Evolutionary conservation across 1,284 basidiomycete genomes (phyloP), one percentile per base, ranked within the genome.

Genomic region (Cystobasidium pallidum): DNA sequence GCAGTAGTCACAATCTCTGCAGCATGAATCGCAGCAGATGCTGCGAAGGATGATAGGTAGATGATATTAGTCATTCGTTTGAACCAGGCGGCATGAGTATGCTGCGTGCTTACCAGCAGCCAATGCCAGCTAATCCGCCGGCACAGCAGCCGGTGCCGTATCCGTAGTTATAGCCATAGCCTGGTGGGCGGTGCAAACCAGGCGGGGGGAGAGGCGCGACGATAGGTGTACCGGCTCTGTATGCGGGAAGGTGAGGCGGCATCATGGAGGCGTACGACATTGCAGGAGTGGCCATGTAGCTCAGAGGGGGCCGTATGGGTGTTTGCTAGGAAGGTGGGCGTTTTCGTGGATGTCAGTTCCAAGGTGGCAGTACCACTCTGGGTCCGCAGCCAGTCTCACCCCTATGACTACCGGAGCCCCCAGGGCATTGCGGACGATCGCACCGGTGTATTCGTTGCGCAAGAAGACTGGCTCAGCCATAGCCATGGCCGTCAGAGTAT

Each of bases 11-110:
- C 66, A 67, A n/a, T 67, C 39, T 15, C 24, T 41, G n/a, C 66
- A 67, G 66, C 51, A 67, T 15, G 39, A 41, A 32, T 67, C 66
- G 36, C 66, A 67, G 34, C 36, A 57, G 17, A 67, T 24, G 21
- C 39, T 55, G 54, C 65, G 49, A 15, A 21, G 24, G 21, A 24
- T 21, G 66, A 17, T 41, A 34, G 59, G 15, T 28, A 47, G 19
- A 34, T 6, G 15, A 21, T 4, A 36, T n/a, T n/a, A n/a, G n/a
- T 41, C 39, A 8, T 41, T 41, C 7, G 39, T 15, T 41, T 15
- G 39, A 7, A 41, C 15, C 39, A 15, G 8, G 7, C 15, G 15
- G 39, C 39, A 8, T n/a, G 8, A 11, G 6, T 17, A 15, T 45
- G 19, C 19, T 15, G 32, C 6, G 2, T 4, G 26, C 58, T 28